Evolutionary conservation across 257 asterid species (phyloP), one percentile per base, ranked within the genome.

Genomic region (Eucommia ulmoides): DNA sequence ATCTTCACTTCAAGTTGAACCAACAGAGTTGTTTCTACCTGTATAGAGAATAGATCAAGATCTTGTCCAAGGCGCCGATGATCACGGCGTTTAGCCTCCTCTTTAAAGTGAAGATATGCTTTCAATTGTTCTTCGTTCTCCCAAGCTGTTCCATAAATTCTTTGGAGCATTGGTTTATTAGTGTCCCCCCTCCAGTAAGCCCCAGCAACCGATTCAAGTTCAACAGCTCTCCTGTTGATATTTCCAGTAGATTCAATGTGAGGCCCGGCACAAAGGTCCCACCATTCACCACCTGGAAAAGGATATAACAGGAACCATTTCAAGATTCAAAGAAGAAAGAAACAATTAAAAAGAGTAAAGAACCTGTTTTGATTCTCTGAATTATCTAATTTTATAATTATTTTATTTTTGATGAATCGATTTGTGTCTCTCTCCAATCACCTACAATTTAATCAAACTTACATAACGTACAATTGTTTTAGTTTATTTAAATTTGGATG

Each of bases 221-320:
- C 88, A 38, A 89, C 66, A 56, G 94, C 94, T 66, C 81, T 89
- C 57, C 73, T 82, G 65, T 77, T 76, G 59, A 89, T 89, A 49
- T 76, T 65, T 48, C 96, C 98, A 49, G 98, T 89, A 65, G 92
- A 72, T 71, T 89, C 98, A 56, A 89, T 94, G 76, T 89, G 98
- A 59, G 96, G 98, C 49, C 98, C 98, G n/a, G 96, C 98, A 80
- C 98, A 89, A 66, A 89, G 96, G 73, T 85, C 96, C 98, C 98
- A 89, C 98, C 98, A 89, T 67, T 89, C 93, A 65, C 75, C 56
- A 53, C 94, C 97, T 87, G 41, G 24, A 51, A 60, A 54, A 24
- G 12, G 61, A 52, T 58, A 51, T 18, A 55, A 33, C 12, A 29
- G 38, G 38, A n/a, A n/a, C n/a, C n/a, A n/a, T n/a, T n/a, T n/a